These are phyloP conservation scores for Haberlea rhodopensis DNA, from an alignment of 257 asterid genomes.

Conservation along the genomic window DNA sequence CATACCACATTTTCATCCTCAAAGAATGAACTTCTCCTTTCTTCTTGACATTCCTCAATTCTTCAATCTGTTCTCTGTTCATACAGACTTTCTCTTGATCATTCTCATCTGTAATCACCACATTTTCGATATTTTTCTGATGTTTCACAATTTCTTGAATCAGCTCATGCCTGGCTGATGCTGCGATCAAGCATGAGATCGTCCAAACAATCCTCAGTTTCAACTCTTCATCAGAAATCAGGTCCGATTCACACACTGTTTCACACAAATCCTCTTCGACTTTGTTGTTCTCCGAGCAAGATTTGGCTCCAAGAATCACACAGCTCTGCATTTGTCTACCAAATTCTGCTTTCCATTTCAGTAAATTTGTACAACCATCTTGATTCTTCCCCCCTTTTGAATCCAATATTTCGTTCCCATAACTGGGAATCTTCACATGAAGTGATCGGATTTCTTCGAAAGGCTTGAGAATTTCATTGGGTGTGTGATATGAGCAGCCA, in stretches of 20 bases:
- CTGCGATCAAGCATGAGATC: slow-evolving; percentile 62
- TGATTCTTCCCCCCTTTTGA: slow-evolving; percentile 10
- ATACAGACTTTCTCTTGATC: slow-evolving; percentile 57
- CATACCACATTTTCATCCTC: slow-evolving; percentile 76
- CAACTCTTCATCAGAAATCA: slow-evolving; percentile 47
- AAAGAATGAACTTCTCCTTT: slow-evolving; percentile 25
- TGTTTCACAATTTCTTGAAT: slow-evolving; percentile 36
- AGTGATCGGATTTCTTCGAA: slow-evolving; percentile 43
- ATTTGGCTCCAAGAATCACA: slow-evolving; percentile 58
- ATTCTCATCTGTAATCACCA: slow-evolving; percentile 54
- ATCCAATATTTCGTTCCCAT: slow-evolving; percentile 14
- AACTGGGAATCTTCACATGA: slow-evolving; percentile 43
- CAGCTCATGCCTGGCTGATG: slow-evolving; percentile 58
- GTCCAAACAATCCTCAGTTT: slow-evolving; percentile 65
- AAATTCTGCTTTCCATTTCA: slow-evolving; percentile 72
- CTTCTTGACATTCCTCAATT: slow-evolving; percentile 22
- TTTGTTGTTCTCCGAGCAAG: slow-evolving; percentile 23
- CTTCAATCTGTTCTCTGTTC: slow-evolving; percentile 48
- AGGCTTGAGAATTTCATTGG: slow-evolving; percentile 34
- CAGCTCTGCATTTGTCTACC: slow-evolving; percentile 63
- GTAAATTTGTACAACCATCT: slow-evolving; percentile 23
- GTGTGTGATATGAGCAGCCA: slow-evolving; percentile 34
- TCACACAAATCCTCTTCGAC: background rate
- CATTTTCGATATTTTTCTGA: slow-evolving; percentile 27
- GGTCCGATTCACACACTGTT: background rate